Conservation (phyloP, 2,329 filamentous ascomycete species). For the Geoglossum cookeanum region DNA sequence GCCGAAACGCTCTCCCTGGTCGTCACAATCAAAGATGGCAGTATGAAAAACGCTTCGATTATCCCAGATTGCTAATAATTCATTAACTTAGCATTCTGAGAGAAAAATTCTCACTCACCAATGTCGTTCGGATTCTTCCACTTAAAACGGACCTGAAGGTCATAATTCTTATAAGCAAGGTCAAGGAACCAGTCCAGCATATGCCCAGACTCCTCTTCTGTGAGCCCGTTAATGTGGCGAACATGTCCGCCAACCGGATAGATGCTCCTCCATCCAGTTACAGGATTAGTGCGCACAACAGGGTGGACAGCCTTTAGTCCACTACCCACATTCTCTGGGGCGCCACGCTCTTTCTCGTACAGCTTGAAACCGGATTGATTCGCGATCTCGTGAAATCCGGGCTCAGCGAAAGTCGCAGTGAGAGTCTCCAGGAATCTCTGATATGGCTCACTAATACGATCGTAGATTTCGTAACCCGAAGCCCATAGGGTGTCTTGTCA, state of each 20-base stretch:
- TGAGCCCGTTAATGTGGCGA: slow-evolving; percentile 25
- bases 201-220: slow-evolving; percentile 23
- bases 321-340: slow-evolving; percentile 34
- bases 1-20: slow-evolving; percentile 30
- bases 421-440: slow-evolving; percentile 28
- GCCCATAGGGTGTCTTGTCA: slow-evolving; percentile 33
- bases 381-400: slow-evolving; percentile 32
- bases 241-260: slow-evolving; percentile 26
- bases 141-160: slow-evolving; percentile 29
- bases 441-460: slow-evolving; percentile 31
- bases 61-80: slow-evolving; percentile 40
- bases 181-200: slow-evolving; percentile 25
- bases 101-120: not conserved
- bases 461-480: slow-evolving; percentile 33
- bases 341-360: slow-evolving; percentile 29
- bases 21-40: slow-evolving; percentile 43
- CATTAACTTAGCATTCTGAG: not conserved
- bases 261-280: slow-evolving; percentile 42
- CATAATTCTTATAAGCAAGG: slow-evolving; percentile 29
- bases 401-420: slow-evolving; percentile 31
- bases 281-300: slow-evolving; percentile 40
- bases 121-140: slow-evolving; percentile 19
- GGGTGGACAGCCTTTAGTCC: slow-evolving; percentile 33
- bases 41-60: slow-evolving; percentile 40
- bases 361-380: slow-evolving; percentile 20